Evolutionary conservation across 768 basidiomycete genomes (phyloP).

Genomic region (Termitomyces sp.): DNA sequence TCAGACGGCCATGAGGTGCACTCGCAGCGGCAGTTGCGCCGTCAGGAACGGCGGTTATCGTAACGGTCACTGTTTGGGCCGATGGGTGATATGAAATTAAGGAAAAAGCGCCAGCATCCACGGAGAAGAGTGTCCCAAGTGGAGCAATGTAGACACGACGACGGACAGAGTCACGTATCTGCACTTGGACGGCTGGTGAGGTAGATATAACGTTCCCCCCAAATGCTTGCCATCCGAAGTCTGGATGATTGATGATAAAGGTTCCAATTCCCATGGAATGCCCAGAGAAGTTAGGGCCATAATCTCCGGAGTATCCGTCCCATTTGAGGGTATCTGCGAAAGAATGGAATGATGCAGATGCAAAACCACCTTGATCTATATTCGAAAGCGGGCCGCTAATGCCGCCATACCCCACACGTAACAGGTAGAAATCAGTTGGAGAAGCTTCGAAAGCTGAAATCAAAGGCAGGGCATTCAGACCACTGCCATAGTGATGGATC

Average conservation of each 20-base stretch:
- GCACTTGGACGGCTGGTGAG: constrained; percentile 37
- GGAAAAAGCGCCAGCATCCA: constrained; percentile 51
- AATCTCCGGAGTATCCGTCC: constrained; percentile 57
- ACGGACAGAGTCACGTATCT: constrained; percentile 41
- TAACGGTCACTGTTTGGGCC: constrained; percentile 32
- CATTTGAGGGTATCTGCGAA: constrained; percentile 52
- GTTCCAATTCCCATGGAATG: constrained; percentile 46
- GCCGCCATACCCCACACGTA: constrained; percentile 50
- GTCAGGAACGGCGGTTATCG: constrained; percentile 34
- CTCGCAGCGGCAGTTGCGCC: constrained; percentile 35
- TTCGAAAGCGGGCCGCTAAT: constrained; percentile 48
- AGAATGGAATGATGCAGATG: constrained; percentile 55
- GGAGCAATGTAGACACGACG: constrained; percentile 49
- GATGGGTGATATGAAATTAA: constrained; percentile 34
- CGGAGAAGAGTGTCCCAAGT: constrained; percentile 36
- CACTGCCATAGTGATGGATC: constrained; percentile 56
- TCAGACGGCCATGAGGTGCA: constrained; percentile 40
- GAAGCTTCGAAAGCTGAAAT: constrained; percentile 41
- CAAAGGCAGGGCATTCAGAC: constrained; percentile 51
- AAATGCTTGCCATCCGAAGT: constrained; percentile 60
- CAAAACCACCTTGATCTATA: constrained; percentile 55
- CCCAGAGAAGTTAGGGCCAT: constrained; percentile 56
- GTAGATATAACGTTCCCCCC: constrained; percentile 42
- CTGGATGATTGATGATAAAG: constrained; percentile 45
- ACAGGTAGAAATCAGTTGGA: constrained; percentile 44